These are phyloP conservation scores for Fagopyrum esculentum DNA, from an alignment of 148 eudicot genomes.

Conservation along the genomic window DNA sequence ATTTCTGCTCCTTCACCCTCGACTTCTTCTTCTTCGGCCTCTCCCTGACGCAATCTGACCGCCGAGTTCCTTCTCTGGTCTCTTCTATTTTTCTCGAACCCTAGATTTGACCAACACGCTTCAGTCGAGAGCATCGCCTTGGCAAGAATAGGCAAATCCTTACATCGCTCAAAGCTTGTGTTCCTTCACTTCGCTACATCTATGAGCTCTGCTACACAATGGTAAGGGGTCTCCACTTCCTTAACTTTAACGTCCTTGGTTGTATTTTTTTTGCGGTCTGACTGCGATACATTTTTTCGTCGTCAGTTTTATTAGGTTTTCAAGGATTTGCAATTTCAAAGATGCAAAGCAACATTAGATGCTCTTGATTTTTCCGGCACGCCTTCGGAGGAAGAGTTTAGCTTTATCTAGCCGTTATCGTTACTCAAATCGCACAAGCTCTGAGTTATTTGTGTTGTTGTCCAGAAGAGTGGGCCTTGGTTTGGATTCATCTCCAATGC, in stretches of 20 bases:
- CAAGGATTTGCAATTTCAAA: constrained; percentile 73
- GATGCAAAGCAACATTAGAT: constrained; percentile 78
- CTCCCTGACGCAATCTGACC: no score
- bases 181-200: constrained; percentile 58
- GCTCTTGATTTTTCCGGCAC: constrained; percentile 58
- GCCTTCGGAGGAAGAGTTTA: constrained; percentile 43
- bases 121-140: no score
- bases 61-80: no score
- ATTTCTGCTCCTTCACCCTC: no score
- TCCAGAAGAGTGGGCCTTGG: no score
- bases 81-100: no score
- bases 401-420: constrained; percentile 72
- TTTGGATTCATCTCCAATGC: no score
- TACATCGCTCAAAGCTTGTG: background rate
- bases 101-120: no score
- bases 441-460: constrained; percentile 39
- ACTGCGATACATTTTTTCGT: background rate
- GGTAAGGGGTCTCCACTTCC: constrained; percentile 26
- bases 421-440: constrained; percentile 87
- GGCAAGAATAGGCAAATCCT: no score
- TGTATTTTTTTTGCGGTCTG: background rate
- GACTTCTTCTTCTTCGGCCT: no score
- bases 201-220: constrained; percentile 71
- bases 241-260: background rate
- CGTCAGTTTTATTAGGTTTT: constrained; percentile 39